Percentiles rank a stretch among this genome's conserved stretches.
phyloP scores from a whole-genome alignment of 108 stramenopile species.

The Schizochytrium sp. region DNA sequence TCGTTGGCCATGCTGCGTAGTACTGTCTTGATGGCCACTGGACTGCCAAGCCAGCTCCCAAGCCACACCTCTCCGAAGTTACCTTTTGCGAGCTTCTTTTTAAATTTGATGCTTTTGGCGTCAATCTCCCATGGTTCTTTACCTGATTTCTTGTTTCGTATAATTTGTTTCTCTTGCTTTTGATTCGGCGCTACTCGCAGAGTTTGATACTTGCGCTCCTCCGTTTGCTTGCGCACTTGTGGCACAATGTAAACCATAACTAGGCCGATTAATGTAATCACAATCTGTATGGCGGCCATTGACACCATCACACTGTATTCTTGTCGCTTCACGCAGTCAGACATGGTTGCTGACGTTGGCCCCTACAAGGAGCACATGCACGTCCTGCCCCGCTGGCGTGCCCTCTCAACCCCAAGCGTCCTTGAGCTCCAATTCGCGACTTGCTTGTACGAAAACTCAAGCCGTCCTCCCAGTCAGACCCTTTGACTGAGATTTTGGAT shows the following conservation, averaged over 20 bases:
- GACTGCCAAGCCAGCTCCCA: conserved; percentile 24
- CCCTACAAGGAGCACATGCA: no score
- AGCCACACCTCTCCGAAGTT: conserved; percentile 53
- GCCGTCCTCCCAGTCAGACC: no score
- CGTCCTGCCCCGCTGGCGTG: no score
- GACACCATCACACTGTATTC: background rate
- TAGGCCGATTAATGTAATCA: background rate
- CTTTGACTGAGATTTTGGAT: no score
- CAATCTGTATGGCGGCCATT: background rate
- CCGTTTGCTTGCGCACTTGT: background rate
- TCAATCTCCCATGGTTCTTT: conserved; percentile 58
- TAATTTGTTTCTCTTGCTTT: conserved; percentile 27
- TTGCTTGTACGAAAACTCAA: no score
- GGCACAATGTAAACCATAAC: background rate
- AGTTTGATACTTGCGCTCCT: background rate
- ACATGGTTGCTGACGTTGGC: no score
- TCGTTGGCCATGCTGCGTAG: conserved; percentile 53
- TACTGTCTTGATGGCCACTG: conserved; percentile 58
- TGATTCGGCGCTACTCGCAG: conserved; percentile 56
- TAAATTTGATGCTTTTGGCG: conserved; percentile 46
- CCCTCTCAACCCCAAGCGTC: no score
- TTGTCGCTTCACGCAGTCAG: no score
- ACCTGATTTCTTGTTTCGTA: conserved; percentile 28
- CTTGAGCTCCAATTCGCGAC: no score
- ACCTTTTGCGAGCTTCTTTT: conserved; percentile 61